Base-by-base conservation (phyloP, 1,284 basidiomycete genomes). In the Rhizoctonia solani region DNA sequence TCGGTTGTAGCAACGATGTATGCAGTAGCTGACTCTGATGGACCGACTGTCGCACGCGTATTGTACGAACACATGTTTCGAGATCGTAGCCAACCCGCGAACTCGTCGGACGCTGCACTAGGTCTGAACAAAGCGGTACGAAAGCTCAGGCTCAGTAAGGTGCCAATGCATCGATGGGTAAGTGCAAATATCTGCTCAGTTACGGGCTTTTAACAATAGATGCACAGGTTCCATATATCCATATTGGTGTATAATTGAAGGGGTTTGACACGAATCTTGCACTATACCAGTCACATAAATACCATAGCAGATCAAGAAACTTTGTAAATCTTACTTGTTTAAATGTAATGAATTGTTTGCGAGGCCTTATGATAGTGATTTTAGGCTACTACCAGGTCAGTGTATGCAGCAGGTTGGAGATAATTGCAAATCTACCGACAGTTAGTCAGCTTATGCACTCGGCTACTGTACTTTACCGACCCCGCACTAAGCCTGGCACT, bases 1-100 rank as follows among this genome's bases (percentile, higher is more conserved):
- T 56, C 42, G 19, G 49, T 58, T 14, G 55, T 67, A n/a, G 66
- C 53, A 13, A 67, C 66, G 19, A 67, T 67, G 66, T 67, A 56
- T 41, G 54, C 66, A 13, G 50, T 67, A n/a, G 54, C 32, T 11
- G 66, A 68, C 25, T 41, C 23, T 23, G 66, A 68, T 4, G 55
- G 66, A 19, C 66, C 66, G 6, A 19, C 52, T 25, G 54, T 58
- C 9, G 46, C 66, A 6, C 44, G 44, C 3, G 23, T 6, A 13
- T 5, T 68, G 19, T 68, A 68, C 39, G 29, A 61, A 25, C 21
- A 68, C n/a, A 16, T 59, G 46, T 59, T 47, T 30, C 30, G 42
- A 4, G 29, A 59, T 47, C 14, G n/a, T 4, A 32, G 16, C 34
- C 39, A 29, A 19, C 9, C 2, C 3, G 42, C 44, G 13, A 41